Evolutionary conservation across 1,284 basidiomycete species (phyloP), one percentile per base, ranked within the genome.

Genomic region (Phellinidium pouzarii): DNA sequence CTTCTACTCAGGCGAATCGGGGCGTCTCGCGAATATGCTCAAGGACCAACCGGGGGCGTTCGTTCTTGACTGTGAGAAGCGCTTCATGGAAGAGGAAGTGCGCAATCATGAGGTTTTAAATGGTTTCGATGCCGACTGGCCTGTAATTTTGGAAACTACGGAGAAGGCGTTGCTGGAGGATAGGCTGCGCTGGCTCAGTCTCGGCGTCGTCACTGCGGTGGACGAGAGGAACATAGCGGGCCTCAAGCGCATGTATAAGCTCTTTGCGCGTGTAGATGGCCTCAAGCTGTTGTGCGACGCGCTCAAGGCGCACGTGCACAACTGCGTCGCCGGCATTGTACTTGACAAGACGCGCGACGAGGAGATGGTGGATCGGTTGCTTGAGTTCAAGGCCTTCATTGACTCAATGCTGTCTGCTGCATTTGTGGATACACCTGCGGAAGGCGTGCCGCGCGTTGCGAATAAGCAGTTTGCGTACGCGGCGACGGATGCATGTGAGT

Each of bases 321-420:
- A 25, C 23, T 72, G 64, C 0, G 81, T 87, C 3, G 65, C 72
- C 50, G 60, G 60, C 19, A 82, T 90, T 56, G 82, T 89, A 49
- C 77, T 73, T 41, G 81, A 87, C 59, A 58, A 60, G 17, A 62
- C 70, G 54, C 69, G 72, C 48, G 79, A 91, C 59, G 80, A 91
- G 52, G 71, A 80, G 29, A 94, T 95, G 89, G 85, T 95, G 5
- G 75, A 82, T 19, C 75, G 78, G 11, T 78, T 94, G 0, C 74
- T 94, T 26, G 72, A 77, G 1, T 79, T 91, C 69, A 91, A 88
- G 62, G 66, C 73, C 1, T 78, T 83, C 52, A 76, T 79, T 2
- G 80, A 87, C 61, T 59, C 36, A 19, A 46, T 34, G 17, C 34
- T 53, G 19, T 27, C 25, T 20, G 44, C 14, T 7, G 55, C 55